These are phyloP conservation scores for Asterionellopsis glacialis DNA, from an alignment of 108 stramenopile species.

Conservation along the genomic window DNA sequence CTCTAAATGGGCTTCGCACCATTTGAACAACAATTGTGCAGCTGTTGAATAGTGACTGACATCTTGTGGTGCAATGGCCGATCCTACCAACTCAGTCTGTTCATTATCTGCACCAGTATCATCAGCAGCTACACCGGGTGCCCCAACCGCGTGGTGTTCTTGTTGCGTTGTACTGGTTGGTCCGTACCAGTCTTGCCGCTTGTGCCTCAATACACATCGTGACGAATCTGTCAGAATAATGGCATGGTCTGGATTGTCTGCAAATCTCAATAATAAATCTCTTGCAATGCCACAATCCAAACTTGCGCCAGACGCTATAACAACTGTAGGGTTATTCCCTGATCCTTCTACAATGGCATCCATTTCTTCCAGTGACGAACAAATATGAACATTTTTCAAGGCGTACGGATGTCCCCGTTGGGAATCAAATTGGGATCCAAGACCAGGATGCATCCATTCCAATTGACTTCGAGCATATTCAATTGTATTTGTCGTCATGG, in stretches of 20 bases:
- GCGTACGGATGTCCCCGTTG: slow-evolving; percentile 57
- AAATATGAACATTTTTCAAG: slow-evolving; percentile 48
- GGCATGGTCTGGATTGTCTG: slow-evolving; percentile 75
- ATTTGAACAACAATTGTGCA: slow-evolving; percentile 68
- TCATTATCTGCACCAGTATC: slow-evolving; percentile 9
- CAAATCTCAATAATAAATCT: slow-evolving; percentile 74
- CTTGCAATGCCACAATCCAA: slow-evolving; percentile 81
- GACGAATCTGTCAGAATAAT: slow-evolving; percentile 76
- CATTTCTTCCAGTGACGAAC: slow-evolving; percentile 48
- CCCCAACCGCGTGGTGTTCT: slow-evolving; percentile 1
- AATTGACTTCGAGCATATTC: slow-evolving; percentile 86
- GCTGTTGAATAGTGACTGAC: slow-evolving; percentile 54
- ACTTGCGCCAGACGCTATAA: slow-evolving; percentile 68
- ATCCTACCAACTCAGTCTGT: slow-evolving; percentile 31
- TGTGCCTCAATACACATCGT: slow-evolving; percentile 38
- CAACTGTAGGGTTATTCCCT: slow-evolving; percentile 61
- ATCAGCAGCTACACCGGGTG: not conserved
- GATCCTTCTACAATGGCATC: slow-evolving; percentile 30
- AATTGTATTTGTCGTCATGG: slow-evolving; percentile 81
- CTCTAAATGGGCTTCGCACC: slow-evolving; percentile 73
- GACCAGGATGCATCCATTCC: slow-evolving; percentile 78
- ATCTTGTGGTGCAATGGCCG: slow-evolving; percentile 23
- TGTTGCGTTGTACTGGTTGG: slow-evolving; percentile 6
- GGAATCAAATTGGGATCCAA: slow-evolving; percentile 58
- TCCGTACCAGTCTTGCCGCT: not conserved